These are phyloP conservation scores for Iberis amara DNA, from an alignment of 441 rosid genomes.

Conservation along the genomic window DNA sequence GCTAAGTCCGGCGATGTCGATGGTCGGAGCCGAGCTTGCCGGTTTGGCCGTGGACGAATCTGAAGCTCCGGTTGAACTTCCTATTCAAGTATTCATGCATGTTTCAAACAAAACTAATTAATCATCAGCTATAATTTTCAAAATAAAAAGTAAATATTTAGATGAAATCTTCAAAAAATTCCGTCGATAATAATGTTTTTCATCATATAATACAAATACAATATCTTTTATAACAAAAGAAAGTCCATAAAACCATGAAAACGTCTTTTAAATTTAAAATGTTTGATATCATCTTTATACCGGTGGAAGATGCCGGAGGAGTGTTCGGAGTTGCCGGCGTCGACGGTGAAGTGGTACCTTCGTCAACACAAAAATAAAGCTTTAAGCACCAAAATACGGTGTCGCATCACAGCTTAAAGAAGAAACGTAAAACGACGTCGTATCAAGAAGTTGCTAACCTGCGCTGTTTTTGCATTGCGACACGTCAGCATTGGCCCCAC, in stretches of 20 bases:
- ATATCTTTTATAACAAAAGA: too few species aligned
- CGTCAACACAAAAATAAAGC: slow-evolving; percentile 1
- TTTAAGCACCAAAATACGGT: neutral
- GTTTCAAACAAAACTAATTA: neutral
- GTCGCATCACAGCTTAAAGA: neutral
- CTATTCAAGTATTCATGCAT: slow-evolving; percentile 16
- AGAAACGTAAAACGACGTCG: neutral
- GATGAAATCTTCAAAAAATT: neutral
- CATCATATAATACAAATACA: too few species aligned
- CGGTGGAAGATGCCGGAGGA: slow-evolving; percentile 29
- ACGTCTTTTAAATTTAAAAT: neutral
- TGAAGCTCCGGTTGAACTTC: slow-evolving; percentile 24
- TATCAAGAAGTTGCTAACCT: slow-evolving; percentile 14
- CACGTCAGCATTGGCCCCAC: slow-evolving; percentile 43
- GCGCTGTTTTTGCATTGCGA: slow-evolving; percentile 35
- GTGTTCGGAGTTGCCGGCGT: slow-evolving; percentile 23
- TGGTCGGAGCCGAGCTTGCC: slow-evolving; percentile 26
- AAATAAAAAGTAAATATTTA: neutral
- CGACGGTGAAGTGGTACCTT: slow-evolving; percentile 28
- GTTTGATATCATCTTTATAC: slow-evolving; percentile 4
- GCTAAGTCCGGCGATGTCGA: slow-evolving; percentile 19
- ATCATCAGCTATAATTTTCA: neutral
- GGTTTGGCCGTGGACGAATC: slow-evolving; percentile 20
- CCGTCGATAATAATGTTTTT: too few species aligned
- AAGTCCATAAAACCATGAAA: too few species aligned